Conservation (phyloP, 352 stramenopile genomes). For the Phytopythium montanum region DNA sequence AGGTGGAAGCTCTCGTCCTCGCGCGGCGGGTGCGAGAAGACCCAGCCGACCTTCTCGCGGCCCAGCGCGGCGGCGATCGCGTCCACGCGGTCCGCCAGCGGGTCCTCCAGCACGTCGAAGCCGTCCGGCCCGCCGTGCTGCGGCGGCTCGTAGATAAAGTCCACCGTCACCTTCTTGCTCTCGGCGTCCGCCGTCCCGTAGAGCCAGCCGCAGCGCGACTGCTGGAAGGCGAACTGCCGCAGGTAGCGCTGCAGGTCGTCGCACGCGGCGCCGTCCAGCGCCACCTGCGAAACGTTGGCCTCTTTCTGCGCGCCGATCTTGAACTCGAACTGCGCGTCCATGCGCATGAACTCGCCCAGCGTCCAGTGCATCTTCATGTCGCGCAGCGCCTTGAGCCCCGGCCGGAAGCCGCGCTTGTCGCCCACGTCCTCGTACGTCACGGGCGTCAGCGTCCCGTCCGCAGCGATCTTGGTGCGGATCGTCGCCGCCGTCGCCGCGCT, state of each 20-base stretch:
- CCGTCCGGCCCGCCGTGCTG: slow-evolving; percentile 88
- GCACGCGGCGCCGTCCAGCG: slow-evolving; percentile 87
- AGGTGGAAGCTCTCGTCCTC: slow-evolving; percentile 96
- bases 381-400: slow-evolving; percentile 92
- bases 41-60: slow-evolving; percentile 94
- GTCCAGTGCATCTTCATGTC: slow-evolving; percentile 99
- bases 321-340: slow-evolving; percentile 97
- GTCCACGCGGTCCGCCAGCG: slow-evolving; percentile 81
- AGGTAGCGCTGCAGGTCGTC: slow-evolving; percentile 91
- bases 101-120: slow-evolving; percentile 93
- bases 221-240: slow-evolving; percentile 91
- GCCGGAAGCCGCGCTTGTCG: slow-evolving; percentile 90
- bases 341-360: slow-evolving; percentile 95
- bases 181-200: slow-evolving; percentile 90
- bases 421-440: slow-evolving; percentile 73
- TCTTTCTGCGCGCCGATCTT: slow-evolving; percentile 95
- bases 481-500: slow-evolving; percentile 9
- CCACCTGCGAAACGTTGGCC: slow-evolving; percentile 73
- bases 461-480: slow-evolving; percentile 70
- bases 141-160: slow-evolving; percentile 96
- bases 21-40: slow-evolving; percentile 95
- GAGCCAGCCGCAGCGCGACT: slow-evolving; percentile 93
- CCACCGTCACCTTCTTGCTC: slow-evolving; percentile 88
- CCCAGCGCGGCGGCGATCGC: slow-evolving; percentile 86
- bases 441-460: slow-evolving; percentile 76